Percentiles rank a stretch among this genome's conserved stretches.
Evolutionary conservation across 2,329 filamentous ascomycete species (phyloP).

Genomic region (Alternaria arbusti): DNA sequence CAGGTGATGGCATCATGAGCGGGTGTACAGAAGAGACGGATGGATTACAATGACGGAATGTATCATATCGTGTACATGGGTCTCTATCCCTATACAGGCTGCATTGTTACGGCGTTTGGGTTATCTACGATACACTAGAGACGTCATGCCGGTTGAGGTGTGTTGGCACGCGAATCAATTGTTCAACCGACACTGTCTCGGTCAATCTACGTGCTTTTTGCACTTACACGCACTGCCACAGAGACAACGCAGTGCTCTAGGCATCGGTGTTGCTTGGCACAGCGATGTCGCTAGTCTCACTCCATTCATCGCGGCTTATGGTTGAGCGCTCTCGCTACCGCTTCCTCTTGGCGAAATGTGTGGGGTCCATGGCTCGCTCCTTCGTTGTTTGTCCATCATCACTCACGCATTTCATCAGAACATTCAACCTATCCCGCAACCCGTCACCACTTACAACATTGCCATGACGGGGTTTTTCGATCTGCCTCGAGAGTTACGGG

Average conservation of each 20-base stretch:
- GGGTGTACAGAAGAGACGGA: not conserved
- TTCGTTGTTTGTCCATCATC: not conserved
- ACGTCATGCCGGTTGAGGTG: not conserved
- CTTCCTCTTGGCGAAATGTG: not conserved
- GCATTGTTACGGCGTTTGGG: not conserved
- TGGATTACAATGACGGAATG: not conserved
- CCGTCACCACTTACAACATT: not conserved
- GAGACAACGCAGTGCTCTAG: not conserved
- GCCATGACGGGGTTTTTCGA: not conserved
- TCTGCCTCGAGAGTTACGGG: not conserved
- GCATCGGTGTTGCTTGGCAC: not conserved
- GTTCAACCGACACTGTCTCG: not conserved
- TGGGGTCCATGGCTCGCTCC: not conserved
- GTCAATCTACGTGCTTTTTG: not conserved
- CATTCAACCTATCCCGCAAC: not conserved
- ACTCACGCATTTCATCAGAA: not conserved
- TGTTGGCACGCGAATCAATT: not conserved
- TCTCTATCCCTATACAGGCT: not conserved
- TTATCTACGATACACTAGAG: not conserved
- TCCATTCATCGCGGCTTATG: not conserved
- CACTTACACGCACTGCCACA: not conserved
- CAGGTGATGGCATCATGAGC: conserved; percentile 12
- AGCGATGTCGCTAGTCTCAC: not conserved
- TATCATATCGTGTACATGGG: not conserved
- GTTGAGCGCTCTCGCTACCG: not conserved